Evolutionary conservation across 1,139 yeast genomes (phyloP).

Genomic region (Debaryomyces sp.): DNA sequence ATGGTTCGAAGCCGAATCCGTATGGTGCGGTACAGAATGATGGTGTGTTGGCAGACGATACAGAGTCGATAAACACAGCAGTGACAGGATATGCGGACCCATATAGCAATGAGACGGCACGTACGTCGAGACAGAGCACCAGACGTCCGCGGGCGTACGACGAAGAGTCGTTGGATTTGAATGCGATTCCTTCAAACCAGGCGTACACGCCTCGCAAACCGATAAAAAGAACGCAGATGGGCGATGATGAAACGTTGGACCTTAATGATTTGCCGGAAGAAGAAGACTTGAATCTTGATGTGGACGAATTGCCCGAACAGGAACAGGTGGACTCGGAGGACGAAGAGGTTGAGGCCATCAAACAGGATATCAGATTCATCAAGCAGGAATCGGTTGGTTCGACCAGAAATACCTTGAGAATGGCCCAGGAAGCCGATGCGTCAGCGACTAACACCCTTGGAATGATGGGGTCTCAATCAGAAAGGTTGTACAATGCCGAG

Average conservation of each 20-base stretch:
- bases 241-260: slow-evolving; percentile 32
- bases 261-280: slow-evolving; percentile 39
- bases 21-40: background rate
- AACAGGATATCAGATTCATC: slow-evolving; percentile 80
- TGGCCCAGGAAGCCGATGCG: slow-evolving; percentile 92
- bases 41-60: background rate
- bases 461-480: slow-evolving; percentile 90
- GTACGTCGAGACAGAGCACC: slow-evolving; percentile 7
- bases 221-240: slow-evolving; percentile 23
- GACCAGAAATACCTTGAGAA: slow-evolving; percentile 81
- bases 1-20: background rate
- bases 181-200: slow-evolving; percentile 42
- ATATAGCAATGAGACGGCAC: slow-evolving; percentile 11
- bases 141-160: slow-evolving; percentile 18
- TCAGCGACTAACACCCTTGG: slow-evolving; percentile 90
- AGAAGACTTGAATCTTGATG: slow-evolving; percentile 49
- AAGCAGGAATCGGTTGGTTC: slow-evolving; percentile 87
- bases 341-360: slow-evolving; percentile 87
- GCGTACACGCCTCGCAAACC: slow-evolving; percentile 32
- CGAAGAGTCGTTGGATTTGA: slow-evolving; percentile 41
- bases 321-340: slow-evolving; percentile 62
- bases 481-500: slow-evolving; percentile 78
- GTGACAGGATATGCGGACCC: slow-evolving; percentile 11
- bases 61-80: slow-evolving; percentile 1
- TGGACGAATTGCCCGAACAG: slow-evolving; percentile 43